phyloP scores from a whole-genome alignment of 345 rosid species.

The Passiflora organensis region DNA sequence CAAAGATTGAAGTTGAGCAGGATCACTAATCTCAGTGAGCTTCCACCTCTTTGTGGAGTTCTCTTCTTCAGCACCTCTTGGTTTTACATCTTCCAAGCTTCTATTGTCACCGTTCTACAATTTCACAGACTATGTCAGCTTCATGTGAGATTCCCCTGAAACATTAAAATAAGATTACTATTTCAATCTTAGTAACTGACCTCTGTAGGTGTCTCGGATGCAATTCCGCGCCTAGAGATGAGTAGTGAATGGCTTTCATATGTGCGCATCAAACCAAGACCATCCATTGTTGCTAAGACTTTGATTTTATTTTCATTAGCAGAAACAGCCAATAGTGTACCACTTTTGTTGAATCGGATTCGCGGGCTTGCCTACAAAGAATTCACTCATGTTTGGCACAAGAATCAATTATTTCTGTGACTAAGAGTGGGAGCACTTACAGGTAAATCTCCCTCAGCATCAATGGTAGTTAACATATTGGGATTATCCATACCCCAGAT shows the following conservation, averaged over 20 bases:
- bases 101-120: conserved; percentile 31
- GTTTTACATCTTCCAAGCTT: conserved; percentile 20
- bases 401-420: no score
- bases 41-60: conserved; percentile 19
- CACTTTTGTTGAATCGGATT: conserved; percentile 27
- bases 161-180: background rate
- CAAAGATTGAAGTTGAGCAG: conserved; percentile 27
- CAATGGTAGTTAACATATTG: conserved; percentile 14
- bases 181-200: conserved; percentile 3
- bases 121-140: background rate
- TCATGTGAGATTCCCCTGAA: background rate
- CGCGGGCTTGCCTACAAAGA: conserved; percentile 22
- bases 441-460: conserved; percentile 30
- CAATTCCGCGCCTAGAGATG: conserved; percentile 13
- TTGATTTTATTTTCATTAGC: conserved; percentile 25
- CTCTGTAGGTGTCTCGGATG: conserved; percentile 2
- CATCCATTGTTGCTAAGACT: conserved; percentile 25
- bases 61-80: conserved; percentile 21
- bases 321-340: conserved; percentile 23
- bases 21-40: conserved; percentile 27
- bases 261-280: conserved; percentile 19
- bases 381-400: background rate
- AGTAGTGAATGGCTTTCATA: conserved; percentile 15
- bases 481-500: conserved; percentile 30
- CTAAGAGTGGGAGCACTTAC: conserved; percentile 12